A percentile compares a stretch with the other conserved stretches of the same genome.
Evolutionary conservation across 192 early-diverging fungal genomes (phyloP).

Genomic region (Linnemannia zychae): DNA sequence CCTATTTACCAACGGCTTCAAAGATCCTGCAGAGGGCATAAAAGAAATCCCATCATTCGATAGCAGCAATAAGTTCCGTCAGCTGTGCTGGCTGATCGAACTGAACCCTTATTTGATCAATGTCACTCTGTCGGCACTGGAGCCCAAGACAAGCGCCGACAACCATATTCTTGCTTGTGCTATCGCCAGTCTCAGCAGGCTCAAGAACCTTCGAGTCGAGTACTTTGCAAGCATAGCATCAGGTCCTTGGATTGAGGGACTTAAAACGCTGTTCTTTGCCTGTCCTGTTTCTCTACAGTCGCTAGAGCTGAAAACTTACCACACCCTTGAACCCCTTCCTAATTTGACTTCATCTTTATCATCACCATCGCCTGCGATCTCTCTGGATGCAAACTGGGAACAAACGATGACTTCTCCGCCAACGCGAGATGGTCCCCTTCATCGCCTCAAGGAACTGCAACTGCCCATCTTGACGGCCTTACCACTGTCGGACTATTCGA

Average conservation of each 20-base stretch:
- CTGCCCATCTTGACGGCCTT: background rate
- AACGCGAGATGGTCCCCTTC: background rate
- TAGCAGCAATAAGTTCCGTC: background rate
- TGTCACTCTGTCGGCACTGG: background rate
- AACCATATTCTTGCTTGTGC: background rate
- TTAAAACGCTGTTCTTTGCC: background rate
- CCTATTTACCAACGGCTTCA: background rate
- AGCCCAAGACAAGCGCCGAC: background rate
- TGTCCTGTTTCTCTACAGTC: background rate
- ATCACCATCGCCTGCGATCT: background rate
- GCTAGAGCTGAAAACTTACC: background rate
- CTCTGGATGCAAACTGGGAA: background rate
- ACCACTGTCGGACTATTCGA: background rate
- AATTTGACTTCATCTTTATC: no score
- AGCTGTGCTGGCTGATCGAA: background rate
- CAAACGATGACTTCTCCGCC: background rate
- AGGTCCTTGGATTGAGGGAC: background rate
- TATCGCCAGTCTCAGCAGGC: background rate
- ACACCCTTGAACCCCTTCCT: no score
- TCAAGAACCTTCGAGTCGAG: background rate
- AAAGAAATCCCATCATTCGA: background rate
- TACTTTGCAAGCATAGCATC: background rate
- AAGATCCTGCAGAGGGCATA: background rate
- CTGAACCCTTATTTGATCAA: background rate
- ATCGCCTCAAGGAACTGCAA: background rate